These are phyloP conservation scores for Skeletonema potamos DNA, from an alignment of 108 stramenopile genomes.

Conservation along the genomic window DNA sequence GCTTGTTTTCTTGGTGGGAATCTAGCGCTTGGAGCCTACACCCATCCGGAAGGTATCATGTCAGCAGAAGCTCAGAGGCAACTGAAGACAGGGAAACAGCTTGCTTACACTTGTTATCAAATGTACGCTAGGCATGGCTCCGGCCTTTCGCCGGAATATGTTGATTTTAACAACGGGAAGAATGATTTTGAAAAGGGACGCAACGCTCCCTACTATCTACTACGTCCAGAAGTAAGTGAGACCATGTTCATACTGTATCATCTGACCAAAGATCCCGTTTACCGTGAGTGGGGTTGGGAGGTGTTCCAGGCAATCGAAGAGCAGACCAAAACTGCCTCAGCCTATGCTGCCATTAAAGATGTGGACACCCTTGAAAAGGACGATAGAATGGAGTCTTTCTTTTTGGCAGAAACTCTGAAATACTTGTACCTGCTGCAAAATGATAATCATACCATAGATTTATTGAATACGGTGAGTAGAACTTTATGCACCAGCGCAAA, in stretches of 20 bases:
- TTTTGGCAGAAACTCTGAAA: slow-evolving; percentile 90
- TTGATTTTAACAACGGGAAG: slow-evolving; percentile 16
- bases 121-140: slow-evolving; percentile 44
- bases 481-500: background rate
- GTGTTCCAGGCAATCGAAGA: slow-evolving; percentile 57
- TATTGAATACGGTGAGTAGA: slow-evolving; percentile 30
- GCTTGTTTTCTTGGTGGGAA: slow-evolving; percentile 80
- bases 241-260: slow-evolving; percentile 53
- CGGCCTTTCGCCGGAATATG: slow-evolving; percentile 43
- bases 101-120: slow-evolving; percentile 50
- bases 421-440: slow-evolving; percentile 65
- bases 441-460: slow-evolving; percentile 20
- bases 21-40: slow-evolving; percentile 70
- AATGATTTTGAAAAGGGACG: slow-evolving; percentile 47
- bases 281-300: slow-evolving; percentile 61
- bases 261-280: slow-evolving; percentile 47
- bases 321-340: slow-evolving; percentile 43
- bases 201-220: slow-evolving; percentile 52
- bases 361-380: slow-evolving; percentile 35
- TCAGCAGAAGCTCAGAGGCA: slow-evolving; percentile 48
- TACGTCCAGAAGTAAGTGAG: slow-evolving; percentile 61
- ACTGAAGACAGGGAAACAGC: slow-evolving; percentile 51
- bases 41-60: slow-evolving; percentile 49
- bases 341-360: slow-evolving; percentile 52
- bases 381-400: slow-evolving; percentile 88